Evolutionary conservation across 257 asterid species (phyloP).

Genomic region (Solanum rostratum): DNA sequence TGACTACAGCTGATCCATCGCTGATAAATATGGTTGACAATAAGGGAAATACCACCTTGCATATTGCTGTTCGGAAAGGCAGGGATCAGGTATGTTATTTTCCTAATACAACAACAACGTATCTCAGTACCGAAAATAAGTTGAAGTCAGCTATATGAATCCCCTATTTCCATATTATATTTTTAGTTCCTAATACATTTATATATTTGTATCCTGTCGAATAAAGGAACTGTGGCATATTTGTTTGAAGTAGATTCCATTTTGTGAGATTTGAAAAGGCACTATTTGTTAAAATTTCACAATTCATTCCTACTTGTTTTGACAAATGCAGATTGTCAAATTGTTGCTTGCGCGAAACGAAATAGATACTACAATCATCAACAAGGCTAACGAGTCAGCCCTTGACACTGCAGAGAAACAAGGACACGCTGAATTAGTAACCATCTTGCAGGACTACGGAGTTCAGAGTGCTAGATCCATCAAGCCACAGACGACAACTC

Average conservation of each 20-base stretch:
- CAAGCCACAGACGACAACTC: conserved; percentile 24
- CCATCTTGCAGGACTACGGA: conserved; percentile 20
- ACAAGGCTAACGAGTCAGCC: conserved; percentile 28
- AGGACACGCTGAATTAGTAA: conserved; percentile 9
- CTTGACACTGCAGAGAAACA: conserved; percentile 30
- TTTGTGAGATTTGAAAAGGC: neutral
- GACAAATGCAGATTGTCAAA: conserved; percentile 25
- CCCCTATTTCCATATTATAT: neutral
- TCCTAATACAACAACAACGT: neutral
- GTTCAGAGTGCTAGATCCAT: conserved; percentile 15
- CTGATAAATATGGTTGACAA: conserved; percentile 28
- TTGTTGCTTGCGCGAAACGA: conserved; percentile 19
- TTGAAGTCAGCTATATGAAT: neutral
- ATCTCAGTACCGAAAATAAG: neutral
- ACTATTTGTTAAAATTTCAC: neutral
- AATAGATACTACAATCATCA: conserved; percentile 15
- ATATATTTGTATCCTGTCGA: neutral
- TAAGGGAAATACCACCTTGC: conserved; percentile 34
- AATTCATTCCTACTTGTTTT: neutral
- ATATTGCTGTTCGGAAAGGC: conserved; percentile 32
- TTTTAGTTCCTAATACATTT: neutral
- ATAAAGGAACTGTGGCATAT: neutral
- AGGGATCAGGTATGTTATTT: conserved; percentile 13
- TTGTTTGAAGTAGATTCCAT: neutral
- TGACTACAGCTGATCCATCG: conserved; percentile 18